phyloP scores from a whole-genome alignment of 2,329 filamentous ascomycete genomes.

The Neonectria ditissima region DNA sequence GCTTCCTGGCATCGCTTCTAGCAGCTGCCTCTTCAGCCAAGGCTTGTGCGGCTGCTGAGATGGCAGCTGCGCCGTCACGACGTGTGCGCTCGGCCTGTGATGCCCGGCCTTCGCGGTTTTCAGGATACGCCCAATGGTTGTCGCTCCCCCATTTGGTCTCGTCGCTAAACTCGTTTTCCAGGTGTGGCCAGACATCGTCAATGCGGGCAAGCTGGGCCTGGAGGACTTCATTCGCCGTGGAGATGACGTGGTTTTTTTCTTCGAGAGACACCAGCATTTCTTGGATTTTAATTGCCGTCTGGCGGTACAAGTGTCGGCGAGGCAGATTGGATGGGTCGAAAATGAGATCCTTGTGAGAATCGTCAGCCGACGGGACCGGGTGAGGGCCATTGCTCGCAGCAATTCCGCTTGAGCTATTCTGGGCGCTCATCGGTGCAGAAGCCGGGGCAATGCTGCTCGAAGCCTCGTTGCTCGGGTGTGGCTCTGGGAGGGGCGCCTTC shows the following conservation, averaged over 20 bases:
- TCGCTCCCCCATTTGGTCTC: slow-evolving; percentile 93
- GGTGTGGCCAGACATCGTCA: slow-evolving; percentile 86
- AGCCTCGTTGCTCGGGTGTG: slow-evolving; percentile 58
- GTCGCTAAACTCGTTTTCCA: slow-evolving; percentile 91
- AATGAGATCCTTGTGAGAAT: slow-evolving; percentile 57
- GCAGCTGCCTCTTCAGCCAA: slow-evolving; percentile 87
- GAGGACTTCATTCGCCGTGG: slow-evolving; percentile 90
- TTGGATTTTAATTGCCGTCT: slow-evolving; percentile 81
- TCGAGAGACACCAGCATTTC: slow-evolving; percentile 92
- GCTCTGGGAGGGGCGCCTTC: slow-evolving; percentile 61
- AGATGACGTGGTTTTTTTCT: slow-evolving; percentile 97
- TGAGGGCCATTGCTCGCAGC: slow-evolving; percentile 51
- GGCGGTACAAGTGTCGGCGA: slow-evolving; percentile 80
- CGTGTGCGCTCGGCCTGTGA: slow-evolving; percentile 79
- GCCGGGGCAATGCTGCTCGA: slow-evolving; percentile 55
- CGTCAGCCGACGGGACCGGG: slow-evolving; percentile 56
- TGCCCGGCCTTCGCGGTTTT: slow-evolving; percentile 76
- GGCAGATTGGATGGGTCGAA: slow-evolving; percentile 70
- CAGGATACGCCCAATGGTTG: slow-evolving; percentile 95
- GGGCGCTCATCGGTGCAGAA: slow-evolving; percentile 62
- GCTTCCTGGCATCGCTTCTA: slow-evolving; percentile 85
- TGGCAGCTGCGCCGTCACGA: slow-evolving; percentile 81
- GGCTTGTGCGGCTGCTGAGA: slow-evolving; percentile 80
- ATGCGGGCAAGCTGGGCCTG: slow-evolving; percentile 86
- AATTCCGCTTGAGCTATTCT: slow-evolving; percentile 60